These are phyloP conservation scores for Claviceps sp. DNA, from an alignment of 2,329 filamentous ascomycete species.

Conservation along the genomic window DNA sequence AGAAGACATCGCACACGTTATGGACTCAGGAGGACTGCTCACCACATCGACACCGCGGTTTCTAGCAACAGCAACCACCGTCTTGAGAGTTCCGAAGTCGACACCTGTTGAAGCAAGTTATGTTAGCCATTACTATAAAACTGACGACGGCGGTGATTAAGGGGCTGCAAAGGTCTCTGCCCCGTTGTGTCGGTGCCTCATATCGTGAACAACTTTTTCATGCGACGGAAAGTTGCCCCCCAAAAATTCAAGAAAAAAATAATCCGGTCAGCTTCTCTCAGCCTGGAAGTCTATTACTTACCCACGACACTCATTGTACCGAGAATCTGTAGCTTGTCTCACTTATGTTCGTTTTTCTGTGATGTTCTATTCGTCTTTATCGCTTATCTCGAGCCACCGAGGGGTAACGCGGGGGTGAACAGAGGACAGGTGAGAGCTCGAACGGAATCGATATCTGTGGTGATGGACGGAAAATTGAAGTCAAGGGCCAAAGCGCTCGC, in stretches of 20 bases:
- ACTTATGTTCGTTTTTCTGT: constrained; percentile 1
- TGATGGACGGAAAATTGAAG: neutral
- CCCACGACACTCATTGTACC: constrained; percentile 43
- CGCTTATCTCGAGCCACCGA: constrained; percentile 2
- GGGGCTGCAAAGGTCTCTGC: neutral
- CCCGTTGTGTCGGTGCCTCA: neutral
- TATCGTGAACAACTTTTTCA: neutral
- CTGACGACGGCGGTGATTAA: neutral
- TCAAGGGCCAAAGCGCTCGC: neutral
- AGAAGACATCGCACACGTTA: neutral
- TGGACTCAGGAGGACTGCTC: constrained; percentile 32
- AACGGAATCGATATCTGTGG: neutral
- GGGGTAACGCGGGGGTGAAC: constrained; percentile 1
- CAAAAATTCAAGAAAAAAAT: neutral
- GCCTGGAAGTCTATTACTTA: constrained; percentile 19
- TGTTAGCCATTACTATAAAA: constrained; percentile 7
- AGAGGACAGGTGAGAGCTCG: neutral
- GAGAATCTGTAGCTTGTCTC: constrained; percentile 14
- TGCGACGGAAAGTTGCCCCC: too few species aligned
- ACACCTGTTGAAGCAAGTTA: constrained; percentile 41
- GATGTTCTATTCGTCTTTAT: constrained; percentile 2
- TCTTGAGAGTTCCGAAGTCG: constrained; percentile 94
- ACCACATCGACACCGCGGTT: constrained; percentile 99
- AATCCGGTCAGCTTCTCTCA: neutral
- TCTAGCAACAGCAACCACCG: constrained; percentile 90